Evolutionary conservation across 495 filamentous ascomycete genomes (phyloP).

Genomic region (Aspergillus coremiiformis): DNA sequence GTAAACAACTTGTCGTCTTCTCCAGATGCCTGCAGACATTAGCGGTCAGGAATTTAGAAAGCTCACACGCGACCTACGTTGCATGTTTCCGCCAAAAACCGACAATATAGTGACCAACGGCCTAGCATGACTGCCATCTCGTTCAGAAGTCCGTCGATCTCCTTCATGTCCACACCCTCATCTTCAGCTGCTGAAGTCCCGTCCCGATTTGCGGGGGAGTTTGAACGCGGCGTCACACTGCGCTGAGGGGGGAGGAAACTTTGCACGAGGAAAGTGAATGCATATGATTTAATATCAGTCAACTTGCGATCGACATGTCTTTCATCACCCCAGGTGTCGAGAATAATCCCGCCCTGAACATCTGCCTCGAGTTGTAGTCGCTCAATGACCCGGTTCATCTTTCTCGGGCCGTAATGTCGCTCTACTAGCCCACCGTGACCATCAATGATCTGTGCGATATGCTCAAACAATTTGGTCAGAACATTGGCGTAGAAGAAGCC

Average conservation of each 20-base stretch:
- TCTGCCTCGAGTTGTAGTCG: constrained; percentile 89
- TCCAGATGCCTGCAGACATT: constrained; percentile 16
- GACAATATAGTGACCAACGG: constrained; percentile 85
- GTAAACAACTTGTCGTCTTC: constrained; percentile 25
- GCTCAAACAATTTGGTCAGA: constrained; percentile 88
- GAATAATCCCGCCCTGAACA: constrained; percentile 91
- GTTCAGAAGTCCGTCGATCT: constrained; percentile 76
- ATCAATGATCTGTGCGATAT: constrained; percentile 93
- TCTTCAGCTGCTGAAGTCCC: constrained; percentile 56
- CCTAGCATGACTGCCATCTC: constrained; percentile 88
- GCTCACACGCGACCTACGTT: constrained; percentile 44
- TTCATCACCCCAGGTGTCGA: constrained; percentile 94
- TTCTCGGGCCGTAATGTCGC: constrained; percentile 81
- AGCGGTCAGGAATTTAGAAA: constrained; percentile 13
- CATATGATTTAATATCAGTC: constrained; percentile 92
- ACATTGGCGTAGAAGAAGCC: constrained; percentile 89
- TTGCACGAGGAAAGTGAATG: constrained; percentile 92
- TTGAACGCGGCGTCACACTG: constrained; percentile 45
- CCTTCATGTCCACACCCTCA: constrained; percentile 91
- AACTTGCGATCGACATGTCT: constrained; percentile 72
- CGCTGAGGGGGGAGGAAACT: constrained; percentile 74
- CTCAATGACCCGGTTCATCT: constrained; percentile 95
- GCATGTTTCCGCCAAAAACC: constrained; percentile 81
- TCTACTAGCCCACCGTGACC: constrained; percentile 84
- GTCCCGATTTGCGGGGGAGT: constrained; percentile 58